Conservation (phyloP, 331 rosid genomes). For the Acacia pycnantha region DNA sequence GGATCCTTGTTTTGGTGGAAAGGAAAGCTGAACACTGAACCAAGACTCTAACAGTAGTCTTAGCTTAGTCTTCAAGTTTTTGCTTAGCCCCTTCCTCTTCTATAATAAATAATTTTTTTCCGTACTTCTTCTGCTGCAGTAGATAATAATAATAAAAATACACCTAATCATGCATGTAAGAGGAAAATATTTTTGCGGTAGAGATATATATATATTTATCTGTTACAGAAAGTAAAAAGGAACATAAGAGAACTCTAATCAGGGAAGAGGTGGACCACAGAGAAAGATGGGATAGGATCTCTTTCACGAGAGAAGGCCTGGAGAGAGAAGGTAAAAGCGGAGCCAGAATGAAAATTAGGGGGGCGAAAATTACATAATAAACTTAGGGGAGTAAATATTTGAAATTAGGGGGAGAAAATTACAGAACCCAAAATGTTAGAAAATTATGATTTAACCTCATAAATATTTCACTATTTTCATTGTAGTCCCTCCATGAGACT, state of each 20-base stretch:
- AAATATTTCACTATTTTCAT: no score
- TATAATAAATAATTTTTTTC: background rate
- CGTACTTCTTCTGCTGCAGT: background rate
- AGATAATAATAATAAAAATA: background rate
- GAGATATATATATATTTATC: background rate
- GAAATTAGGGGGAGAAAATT: no score
- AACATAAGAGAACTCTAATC: background rate
- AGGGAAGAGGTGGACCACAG: background rate
- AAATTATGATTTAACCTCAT: no score
- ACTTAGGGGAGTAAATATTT: no score
- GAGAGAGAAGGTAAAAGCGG: background rate
- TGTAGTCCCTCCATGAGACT: no score
- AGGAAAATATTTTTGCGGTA: background rate
- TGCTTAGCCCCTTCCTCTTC: background rate
- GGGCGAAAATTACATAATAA: no score
- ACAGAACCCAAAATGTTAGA: no score
- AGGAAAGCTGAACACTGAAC: slow-evolving; percentile 18
- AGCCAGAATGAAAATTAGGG: no score
- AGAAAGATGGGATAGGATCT: background rate
- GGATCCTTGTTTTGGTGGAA: slow-evolving; percentile 26
- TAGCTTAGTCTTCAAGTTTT: background rate
- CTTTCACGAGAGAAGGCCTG: background rate
- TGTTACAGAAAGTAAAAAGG: background rate
- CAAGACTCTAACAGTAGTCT: background rate
- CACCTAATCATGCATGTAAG: background rate